Base-by-base conservation (phyloP, 768 basidiomycete species). In the Psilocybe azurescens region DNA sequence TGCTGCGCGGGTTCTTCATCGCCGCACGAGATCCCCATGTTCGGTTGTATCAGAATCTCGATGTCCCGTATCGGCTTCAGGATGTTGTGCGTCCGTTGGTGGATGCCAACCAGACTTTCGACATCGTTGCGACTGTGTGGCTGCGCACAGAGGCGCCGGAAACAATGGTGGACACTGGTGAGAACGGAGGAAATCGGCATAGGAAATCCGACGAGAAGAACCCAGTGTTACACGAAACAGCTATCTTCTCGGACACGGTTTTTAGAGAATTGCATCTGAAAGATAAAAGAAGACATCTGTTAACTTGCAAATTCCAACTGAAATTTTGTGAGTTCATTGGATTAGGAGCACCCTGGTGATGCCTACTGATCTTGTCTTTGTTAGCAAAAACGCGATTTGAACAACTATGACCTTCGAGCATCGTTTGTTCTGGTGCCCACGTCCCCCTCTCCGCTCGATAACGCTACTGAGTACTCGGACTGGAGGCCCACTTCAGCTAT, bases 401-500 rank as follows among this genome's bases (percentile, higher is more conserved):
- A 65, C 3, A 69, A 68, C 51, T 72, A 74, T 30, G 77, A 80
- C 65, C 67, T 80, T 33, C 73, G 77, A 18, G 79, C 73, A 3
- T 74, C 77, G 7, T 74, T 79, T 20, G 70, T 75, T 13, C 71
- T 79, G n/a, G 58, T 76, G 52, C 78, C 76, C 3, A 70, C 70
- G 2, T 64, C 72, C 1, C 69, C 76, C 1, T 77, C 76, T 8
- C 67, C 68, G 2, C 61, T 77, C 0, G 70, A 73, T 54, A 57
- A 68, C 28, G 67, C 73, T 2, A 67, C 60, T 13, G 73, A 71
- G 41, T 78, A 69, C 44, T 74, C 76, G 6, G 70, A 67, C 3
- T 76, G 74, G 70, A 73, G 71, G 30, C 77, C 77, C 2, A 44
- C 69, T 10, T 62, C 68, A 13, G 55, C 73, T 3, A 64, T 66